phyloP scores from a whole-genome alignment of 2,329 filamentous ascomycete species.

The Aureobasidium zeae region DNA sequence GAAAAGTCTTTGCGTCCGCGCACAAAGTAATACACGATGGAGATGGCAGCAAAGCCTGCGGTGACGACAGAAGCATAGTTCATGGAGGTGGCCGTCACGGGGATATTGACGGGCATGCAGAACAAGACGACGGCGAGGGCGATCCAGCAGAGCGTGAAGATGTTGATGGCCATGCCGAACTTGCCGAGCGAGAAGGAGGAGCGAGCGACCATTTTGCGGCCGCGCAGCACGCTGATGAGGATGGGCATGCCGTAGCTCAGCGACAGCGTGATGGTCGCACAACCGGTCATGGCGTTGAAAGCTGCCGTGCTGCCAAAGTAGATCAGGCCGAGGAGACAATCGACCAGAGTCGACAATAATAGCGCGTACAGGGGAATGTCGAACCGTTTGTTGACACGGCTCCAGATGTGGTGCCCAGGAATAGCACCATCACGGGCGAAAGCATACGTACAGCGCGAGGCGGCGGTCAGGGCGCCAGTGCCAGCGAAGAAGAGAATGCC shows the following conservation, averaged over 20 bases:
- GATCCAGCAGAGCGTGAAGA: slow-evolving; percentile 62
- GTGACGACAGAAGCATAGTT: slow-evolving; percentile 32
- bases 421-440: slow-evolving; percentile 66
- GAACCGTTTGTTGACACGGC: slow-evolving; percentile 42
- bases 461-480: slow-evolving; percentile 63
- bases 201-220: slow-evolving; percentile 55
- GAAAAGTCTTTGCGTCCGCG: slow-evolving; percentile 28
- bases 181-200: slow-evolving; percentile 60
- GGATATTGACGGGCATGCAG: slow-evolving; percentile 55
- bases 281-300: slow-evolving; percentile 71
- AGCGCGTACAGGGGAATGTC: slow-evolving; percentile 64
- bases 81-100: slow-evolving; percentile 31
- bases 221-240: slow-evolving; percentile 57
- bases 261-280: slow-evolving; percentile 69
- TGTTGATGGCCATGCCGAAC: slow-evolving; percentile 60
- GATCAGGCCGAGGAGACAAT: slow-evolving; percentile 64
- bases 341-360: slow-evolving; percentile 56
- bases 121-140: slow-evolving; percentile 60
- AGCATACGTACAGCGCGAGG: slow-evolving; percentile 61
- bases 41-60: slow-evolving; percentile 27
- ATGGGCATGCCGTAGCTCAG: slow-evolving; percentile 70
- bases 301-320: slow-evolving; percentile 70
- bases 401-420: slow-evolving; percentile 38
- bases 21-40: slow-evolving; percentile 28
- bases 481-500: slow-evolving; percentile 65